These are phyloP conservation scores for Myriosclerotinia curreyana DNA, from an alignment of 2,329 filamentous ascomycete species.

Conservation along the genomic window DNA sequence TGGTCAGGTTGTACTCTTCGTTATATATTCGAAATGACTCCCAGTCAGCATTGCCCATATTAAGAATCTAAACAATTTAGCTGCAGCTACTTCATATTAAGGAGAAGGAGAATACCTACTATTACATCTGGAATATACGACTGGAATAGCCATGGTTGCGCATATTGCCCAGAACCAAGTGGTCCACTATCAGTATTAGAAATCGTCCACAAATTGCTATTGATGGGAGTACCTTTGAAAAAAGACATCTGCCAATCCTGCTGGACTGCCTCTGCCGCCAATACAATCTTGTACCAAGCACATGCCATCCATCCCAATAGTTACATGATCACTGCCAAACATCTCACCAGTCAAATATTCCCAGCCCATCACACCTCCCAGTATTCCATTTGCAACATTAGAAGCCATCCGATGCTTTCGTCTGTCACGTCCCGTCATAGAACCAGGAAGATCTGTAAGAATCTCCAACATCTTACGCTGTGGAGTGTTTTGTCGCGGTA, in stretches of 20 bases:
- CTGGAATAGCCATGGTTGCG: conserved; percentile 40
- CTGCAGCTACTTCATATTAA: not conserved
- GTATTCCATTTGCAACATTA: conserved; percentile 25
- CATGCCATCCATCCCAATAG: conserved; percentile 40
- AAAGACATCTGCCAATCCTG: conserved; percentile 34
- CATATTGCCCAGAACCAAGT: conserved; percentile 37
- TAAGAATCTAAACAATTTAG: conserved; percentile 35
- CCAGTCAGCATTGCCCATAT: conserved; percentile 38
- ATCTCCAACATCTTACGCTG: conserved; percentile 36
- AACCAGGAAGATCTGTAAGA: conserved; percentile 38
- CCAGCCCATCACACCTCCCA: conserved; percentile 38
- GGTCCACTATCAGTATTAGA: conserved; percentile 30
- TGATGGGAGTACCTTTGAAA: conserved; percentile 31
- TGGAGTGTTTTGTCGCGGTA: not conserved
- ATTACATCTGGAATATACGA: conserved; percentile 40
- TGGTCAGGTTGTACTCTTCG: conserved; percentile 37
- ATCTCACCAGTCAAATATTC: conserved; percentile 41
- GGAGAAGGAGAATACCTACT: conserved; percentile 24
- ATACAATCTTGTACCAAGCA: conserved; percentile 40
- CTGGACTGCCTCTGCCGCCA: conserved; percentile 36
- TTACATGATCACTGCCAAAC: conserved; percentile 40
- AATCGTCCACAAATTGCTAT: conserved; percentile 24
- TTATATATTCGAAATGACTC: conserved; percentile 37
- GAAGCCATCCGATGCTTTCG: conserved; percentile 19
- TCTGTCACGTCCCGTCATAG: conserved; percentile 25